Evolutionary conservation across 2,329 filamentous ascomycete species (phyloP).

Genomic region (Trichoderma aggressivum): DNA sequence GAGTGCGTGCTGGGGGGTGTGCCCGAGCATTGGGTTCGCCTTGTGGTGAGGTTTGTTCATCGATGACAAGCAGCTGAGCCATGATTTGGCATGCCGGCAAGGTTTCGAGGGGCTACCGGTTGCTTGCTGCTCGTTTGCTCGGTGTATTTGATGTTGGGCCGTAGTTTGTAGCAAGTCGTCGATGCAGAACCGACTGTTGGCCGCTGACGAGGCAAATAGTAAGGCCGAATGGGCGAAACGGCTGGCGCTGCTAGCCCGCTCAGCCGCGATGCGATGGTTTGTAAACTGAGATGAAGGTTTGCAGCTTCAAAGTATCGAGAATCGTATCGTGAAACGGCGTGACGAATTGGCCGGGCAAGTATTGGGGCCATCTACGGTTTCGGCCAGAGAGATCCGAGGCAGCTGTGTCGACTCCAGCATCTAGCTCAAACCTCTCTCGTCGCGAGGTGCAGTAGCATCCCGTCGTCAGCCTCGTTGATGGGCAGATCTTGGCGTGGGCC

Average conservation of each 20-base stretch:
- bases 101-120: neutral
- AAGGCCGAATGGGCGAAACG: neutral
- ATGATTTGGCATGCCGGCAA: neutral
- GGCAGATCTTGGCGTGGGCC: constrained; percentile 13
- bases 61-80: neutral
- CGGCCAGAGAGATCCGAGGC: constrained; percentile 10
- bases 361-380: constrained; percentile 1
- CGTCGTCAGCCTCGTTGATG: constrained; percentile 13
- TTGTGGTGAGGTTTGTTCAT: neutral
- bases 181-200: neutral
- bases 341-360: neutral
- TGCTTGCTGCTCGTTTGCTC: neutral
- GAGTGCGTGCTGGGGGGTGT: constrained; percentile 4
- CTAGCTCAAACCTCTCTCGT: constrained; percentile 9
- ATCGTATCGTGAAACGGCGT: neutral
- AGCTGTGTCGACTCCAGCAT: constrained; percentile 9
- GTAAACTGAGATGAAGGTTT: neutral
- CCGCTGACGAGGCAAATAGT: constrained; percentile 8
- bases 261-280: neutral
- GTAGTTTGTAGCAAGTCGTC: neutral
- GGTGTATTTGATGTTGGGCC: neutral
- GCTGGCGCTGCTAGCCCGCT: neutral
- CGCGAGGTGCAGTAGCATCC: constrained; percentile 17
- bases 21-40: constrained; percentile 12
- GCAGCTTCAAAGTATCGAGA: neutral